Evolutionary conservation across 176 grass and related monocot species (phyloP), one percentile per base, ranked within the genome.

Genomic region (Musa beccarii): DNA sequence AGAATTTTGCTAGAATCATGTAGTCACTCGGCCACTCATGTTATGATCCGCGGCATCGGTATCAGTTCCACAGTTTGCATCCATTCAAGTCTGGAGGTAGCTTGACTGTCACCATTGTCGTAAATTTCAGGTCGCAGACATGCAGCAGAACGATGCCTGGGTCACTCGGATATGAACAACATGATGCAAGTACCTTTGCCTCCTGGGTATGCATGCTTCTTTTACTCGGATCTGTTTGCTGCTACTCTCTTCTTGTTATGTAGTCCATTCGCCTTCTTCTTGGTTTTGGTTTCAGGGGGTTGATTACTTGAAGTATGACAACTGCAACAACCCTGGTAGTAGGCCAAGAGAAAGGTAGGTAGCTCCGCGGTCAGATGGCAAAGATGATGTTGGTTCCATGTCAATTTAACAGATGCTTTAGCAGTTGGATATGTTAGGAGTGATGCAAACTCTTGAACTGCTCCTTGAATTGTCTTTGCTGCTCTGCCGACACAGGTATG

Each of bases 301-400:
- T 54, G 94, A 98, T 78, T 98, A 98, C 81, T 80, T 98, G 80
- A 98, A 98, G 57, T 98, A 93, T 49, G 94, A 98, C 79, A 98
- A 98, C 79, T 98, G 94, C 80, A 89, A 93, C 52, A 82, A 87
- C 78, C 81, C 74, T 28, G 86, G 88, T 12, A 89, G 82, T 43
- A 85, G 70, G 12, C 11, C 89, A 53, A 50, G 14, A 62, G 83
- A 85, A 68, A 98, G 94, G 94, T 98, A 89, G 79, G 16, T 73
- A 24, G 15, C 13, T 54, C 51, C 52, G 10, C 16, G 28, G 23
- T 56, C 72, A 57, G 51, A 29, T 65, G 3, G 15, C 11, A 61
- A 21, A 10, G 26, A 66, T 23, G 62, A 9, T 25, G 21, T 26
- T 66, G 22, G 24, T 66, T 66, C 8, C 22, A 26, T 26, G 21